Conservation (phyloP, 1,139 yeast species). For the Saccharomycopsis hybrid region DNA sequence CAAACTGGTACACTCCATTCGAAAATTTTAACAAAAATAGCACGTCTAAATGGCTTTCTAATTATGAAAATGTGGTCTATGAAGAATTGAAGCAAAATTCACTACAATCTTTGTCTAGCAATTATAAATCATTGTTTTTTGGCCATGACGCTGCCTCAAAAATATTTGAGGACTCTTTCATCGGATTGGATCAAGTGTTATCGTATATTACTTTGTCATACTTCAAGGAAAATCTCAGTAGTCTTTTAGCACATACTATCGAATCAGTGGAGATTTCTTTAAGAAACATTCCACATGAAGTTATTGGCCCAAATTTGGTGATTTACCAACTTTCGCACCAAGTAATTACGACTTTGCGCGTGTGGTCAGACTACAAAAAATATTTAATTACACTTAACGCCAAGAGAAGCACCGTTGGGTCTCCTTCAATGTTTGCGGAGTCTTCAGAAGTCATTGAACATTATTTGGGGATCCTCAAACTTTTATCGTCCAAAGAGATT, state of each 20-base stretch:
- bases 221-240: conserved; percentile 23
- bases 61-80: conserved; percentile 8
- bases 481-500: conserved; percentile 29
- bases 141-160: neutral
- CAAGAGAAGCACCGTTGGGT: neutral
- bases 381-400: conserved; percentile 20
- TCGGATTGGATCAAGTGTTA: conserved; percentile 9
- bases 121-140: conserved; percentile 6
- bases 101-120: conserved; percentile 1
- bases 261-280: conserved; percentile 60
- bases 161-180: neutral
- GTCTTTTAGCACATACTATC: conserved; percentile 48
- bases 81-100: conserved; percentile 6
- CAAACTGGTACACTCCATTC: conserved; percentile 11
- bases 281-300: conserved; percentile 44
- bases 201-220: conserved; percentile 18
- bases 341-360: conserved; percentile 50
- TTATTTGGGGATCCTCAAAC: conserved; percentile 32
- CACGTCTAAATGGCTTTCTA: neutral
- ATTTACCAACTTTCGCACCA: conserved; percentile 57
- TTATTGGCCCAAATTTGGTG: conserved; percentile 32
- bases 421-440: too few species aligned
- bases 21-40: conserved; percentile 6
- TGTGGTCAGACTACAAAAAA: conserved; percentile 41
- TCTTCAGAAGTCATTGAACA: conserved; percentile 6